Evolutionary conservation across 176 grass and related monocot species (phyloP), one percentile per base, ranked within the genome.

Genomic region (Musa beccarii): DNA sequence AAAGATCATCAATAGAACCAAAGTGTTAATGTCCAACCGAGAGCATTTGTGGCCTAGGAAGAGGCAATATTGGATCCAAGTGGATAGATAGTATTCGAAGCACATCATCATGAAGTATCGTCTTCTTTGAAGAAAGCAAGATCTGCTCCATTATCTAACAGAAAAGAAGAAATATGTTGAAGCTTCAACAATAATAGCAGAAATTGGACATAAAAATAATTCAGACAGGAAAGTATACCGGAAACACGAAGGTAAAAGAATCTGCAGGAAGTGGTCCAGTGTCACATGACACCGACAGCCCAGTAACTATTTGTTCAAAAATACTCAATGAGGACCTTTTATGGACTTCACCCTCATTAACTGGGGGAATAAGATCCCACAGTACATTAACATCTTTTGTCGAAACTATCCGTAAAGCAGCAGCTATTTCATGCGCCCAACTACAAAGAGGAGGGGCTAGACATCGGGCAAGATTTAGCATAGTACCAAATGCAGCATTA

Each of bases 161-260:
- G 16, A 61, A 76, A 62, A 69, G 29, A 11, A 52, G 12, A 53
- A 57, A 70, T 49, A 43, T 11, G 19, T 63, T 21, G 19, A 34
- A 76, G 81, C 8, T 10, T 54, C 21, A 51, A 15, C 67, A 67
- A 59, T 12, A 53, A 26, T 19, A 72, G 21, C 29, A 55, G 25
- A 75, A 78, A 89, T 85, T 79, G 83, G 78, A 80, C n/a, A 75
- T 56, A 72, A 68, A 20, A 19, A 79, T 66, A 75, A 13, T 51
- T 20, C n/a, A 68, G 51, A 50, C 72, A 69, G 52, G 54, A 64
- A 21, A 80, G 77, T 25, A 74, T 93, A 98, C 94, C 82, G 94
- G 90, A 78, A 98, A 98, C 21, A 98, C 52, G 66, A 98, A 98
- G 73, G 94, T 93, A 85, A 98, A 98, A 49, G 94, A 87, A 91